phyloP scores from a whole-genome alignment of 352 stramenopile species.

The Pythium coloratum region DNA sequence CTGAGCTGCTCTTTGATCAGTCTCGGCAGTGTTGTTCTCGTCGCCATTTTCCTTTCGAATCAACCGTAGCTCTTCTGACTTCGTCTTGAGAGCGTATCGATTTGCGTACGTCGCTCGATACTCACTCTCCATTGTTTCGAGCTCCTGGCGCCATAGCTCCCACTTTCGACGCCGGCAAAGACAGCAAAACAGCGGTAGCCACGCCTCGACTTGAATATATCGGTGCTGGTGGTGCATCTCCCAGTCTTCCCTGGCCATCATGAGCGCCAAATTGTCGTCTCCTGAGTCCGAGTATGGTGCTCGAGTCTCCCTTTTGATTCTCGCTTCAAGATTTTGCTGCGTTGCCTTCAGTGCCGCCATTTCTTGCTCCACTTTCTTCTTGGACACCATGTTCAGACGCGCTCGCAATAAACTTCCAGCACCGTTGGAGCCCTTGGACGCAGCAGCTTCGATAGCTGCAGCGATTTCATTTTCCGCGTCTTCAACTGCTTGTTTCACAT shows the following conservation, averaged over 20 bases:
- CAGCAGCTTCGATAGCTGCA: constrained; percentile 31
- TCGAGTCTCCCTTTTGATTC: constrained; percentile 25
- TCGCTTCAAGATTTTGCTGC: constrained; percentile 33
- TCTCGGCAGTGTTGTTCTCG: too few relatives aligned
- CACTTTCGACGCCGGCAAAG: constrained; percentile 63
- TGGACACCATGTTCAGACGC: constrained; percentile 50
- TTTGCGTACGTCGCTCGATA: constrained; percentile 41
- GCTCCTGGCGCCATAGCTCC: constrained; percentile 45
- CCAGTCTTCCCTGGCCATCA: constrained; percentile 57
- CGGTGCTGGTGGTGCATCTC: constrained; percentile 72
- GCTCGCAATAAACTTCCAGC: constrained; percentile 37
- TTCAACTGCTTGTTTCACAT: constrained; percentile 44
- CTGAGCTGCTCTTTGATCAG: background rate
- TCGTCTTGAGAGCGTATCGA: constrained; percentile 35
- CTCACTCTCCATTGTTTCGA: constrained; percentile 51
- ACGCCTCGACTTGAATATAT: constrained; percentile 38
- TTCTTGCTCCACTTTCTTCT: constrained; percentile 59
- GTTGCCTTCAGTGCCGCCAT: constrained; percentile 43
- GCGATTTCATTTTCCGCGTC: constrained; percentile 67
- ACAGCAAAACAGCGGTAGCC: constrained; percentile 52
- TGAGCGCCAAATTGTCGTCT: constrained; percentile 18
- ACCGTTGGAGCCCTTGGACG: constrained; percentile 9
- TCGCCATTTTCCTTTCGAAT: constrained; percentile 17
- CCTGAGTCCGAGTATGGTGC: constrained; percentile 23
- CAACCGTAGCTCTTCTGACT: constrained; percentile 47